Conservation (phyloP, 176 grass and related monocot species). For the Canna indica region DNA sequence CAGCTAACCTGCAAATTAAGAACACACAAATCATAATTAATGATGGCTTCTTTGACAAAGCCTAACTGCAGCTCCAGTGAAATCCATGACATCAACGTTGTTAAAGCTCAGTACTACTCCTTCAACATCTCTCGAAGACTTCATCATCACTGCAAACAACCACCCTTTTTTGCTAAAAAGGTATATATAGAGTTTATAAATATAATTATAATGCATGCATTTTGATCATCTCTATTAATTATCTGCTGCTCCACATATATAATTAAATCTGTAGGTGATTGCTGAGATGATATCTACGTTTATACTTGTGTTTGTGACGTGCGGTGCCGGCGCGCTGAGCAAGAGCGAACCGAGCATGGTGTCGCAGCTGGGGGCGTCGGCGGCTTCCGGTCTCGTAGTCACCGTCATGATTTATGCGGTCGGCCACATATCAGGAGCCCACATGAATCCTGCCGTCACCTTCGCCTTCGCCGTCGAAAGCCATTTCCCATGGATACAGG, state of each 20-base stretch:
- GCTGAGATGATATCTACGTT: conserved; percentile 74
- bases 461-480: conserved; percentile 65
- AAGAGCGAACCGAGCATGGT: conserved; percentile 24
- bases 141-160: conserved; percentile 23
- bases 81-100: conserved; percentile 50
- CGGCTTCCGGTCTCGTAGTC: conserved; percentile 83
- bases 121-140: conserved; percentile 4
- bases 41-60: conserved; percentile 30
- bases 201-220: background rate
- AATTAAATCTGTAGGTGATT: conserved; percentile 38
- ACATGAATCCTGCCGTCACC: conserved; percentile 97
- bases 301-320: conserved; percentile 81
- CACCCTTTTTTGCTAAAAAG: conserved; percentile 75
- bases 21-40: too few relatives aligned
- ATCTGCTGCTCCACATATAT: background rate
- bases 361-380: conserved; percentile 80
- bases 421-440: conserved; percentile 88
- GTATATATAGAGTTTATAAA: conserved; percentile 12
- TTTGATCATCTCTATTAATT: background rate
- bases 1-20: too few relatives aligned
- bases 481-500: conserved; percentile 89
- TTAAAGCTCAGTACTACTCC: conserved; percentile 26
- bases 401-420: conserved; percentile 95
- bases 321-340: conserved; percentile 50
- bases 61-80: conserved; percentile 38